Base-by-base conservation (phyloP, 73 alveolate genomes). In the Paramecium sexaurelia region DNA sequence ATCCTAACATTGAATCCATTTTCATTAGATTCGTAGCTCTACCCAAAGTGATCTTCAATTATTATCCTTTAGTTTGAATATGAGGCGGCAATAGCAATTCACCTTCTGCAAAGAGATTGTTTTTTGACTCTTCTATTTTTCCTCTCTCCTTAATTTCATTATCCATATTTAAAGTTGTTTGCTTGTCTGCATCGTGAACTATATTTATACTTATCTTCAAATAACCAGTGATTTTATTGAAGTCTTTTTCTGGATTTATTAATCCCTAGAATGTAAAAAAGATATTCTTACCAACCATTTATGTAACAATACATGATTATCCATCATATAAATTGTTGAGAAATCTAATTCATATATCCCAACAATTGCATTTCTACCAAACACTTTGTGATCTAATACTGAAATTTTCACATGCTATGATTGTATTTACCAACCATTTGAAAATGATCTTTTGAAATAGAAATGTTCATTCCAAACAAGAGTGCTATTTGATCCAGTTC, bases 261-360 rank as follows among this genome's bases (percentile, higher is more conserved):
- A 98, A 88, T 32, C 99, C 99, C 83, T 61, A 61, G 0, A 51
- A 17, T 3, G 5, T 10, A 22, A 11, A 22, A 19, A 10, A 22
- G 26, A 61, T 61, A 8, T 61, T 24, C 26, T 13, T 61, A 61
- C 83, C 15, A 97, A 75, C 99, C 99, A 98, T 67, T 94, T 73
- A 92, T 97, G 98, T 71, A 95, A 86, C 33, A 98, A 41, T 6
- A 97, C 94, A 90, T 98, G 99, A 87, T 98, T 66, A n/a, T 94
- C 93, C 93, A 83, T 91, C 91, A 92, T 94, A 91, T 98, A 98
- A 32, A 98, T 91, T 88, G 96, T 96, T 40, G 97, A 95, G 55
- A 97, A 85, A 88, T 98, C 99, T 51, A 98, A 92, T 43, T 96
- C 99, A 87, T 95, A 97, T 2, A 92, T 92, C 1, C 99, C 99